A percentile compares a stretch with the other conserved stretches of the same genome.
These are phyloP conservation scores for Trametes hirsuta DNA, from an alignment of 1,284 basidiomycete species.

Conservation along the genomic window DNA sequence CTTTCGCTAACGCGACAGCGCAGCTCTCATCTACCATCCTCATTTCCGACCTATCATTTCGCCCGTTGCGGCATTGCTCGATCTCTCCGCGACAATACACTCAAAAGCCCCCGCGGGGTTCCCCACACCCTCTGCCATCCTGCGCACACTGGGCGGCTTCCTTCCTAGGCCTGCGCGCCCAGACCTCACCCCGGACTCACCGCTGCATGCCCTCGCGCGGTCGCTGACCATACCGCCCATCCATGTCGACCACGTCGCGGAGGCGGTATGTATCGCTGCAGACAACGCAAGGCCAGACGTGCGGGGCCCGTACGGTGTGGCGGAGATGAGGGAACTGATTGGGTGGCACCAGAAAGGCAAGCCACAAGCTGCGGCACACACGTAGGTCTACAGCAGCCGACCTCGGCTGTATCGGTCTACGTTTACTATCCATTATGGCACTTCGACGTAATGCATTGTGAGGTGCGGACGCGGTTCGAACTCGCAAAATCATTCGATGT, in stretches of 20 bases:
- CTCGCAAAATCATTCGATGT: too few species aligned
- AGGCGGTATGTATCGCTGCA: constrained; percentile 70
- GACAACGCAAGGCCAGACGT: constrained; percentile 47
- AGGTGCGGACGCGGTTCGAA: too few species aligned
- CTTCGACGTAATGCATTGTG: too few species aligned
- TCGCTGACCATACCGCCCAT: constrained; percentile 85
- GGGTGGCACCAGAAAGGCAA: constrained; percentile 55
- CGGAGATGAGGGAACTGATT: constrained; percentile 74
- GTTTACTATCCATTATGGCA: too few species aligned
- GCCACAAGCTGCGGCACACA: constrained; percentile 10
- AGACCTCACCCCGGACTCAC: constrained; percentile 41
- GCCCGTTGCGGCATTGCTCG: constrained; percentile 83
- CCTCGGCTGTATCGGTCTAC: not conserved
- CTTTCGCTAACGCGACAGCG: not conserved
- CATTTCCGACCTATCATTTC: constrained; percentile 89
- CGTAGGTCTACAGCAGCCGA: not conserved
- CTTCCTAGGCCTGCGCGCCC: constrained; percentile 35
- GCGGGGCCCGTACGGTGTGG: constrained; percentile 75
- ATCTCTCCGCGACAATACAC: constrained; percentile 75
- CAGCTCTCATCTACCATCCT: constrained; percentile 95
- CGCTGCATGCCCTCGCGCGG: constrained; percentile 73
- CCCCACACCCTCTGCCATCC: constrained; percentile 66
- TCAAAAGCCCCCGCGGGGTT: constrained; percentile 54
- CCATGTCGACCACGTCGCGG: constrained; percentile 95
- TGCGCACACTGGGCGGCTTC: constrained; percentile 52